Conservation (phyloP, 495 filamentous ascomycete genomes). For the Podospora appendiculata region DNA sequence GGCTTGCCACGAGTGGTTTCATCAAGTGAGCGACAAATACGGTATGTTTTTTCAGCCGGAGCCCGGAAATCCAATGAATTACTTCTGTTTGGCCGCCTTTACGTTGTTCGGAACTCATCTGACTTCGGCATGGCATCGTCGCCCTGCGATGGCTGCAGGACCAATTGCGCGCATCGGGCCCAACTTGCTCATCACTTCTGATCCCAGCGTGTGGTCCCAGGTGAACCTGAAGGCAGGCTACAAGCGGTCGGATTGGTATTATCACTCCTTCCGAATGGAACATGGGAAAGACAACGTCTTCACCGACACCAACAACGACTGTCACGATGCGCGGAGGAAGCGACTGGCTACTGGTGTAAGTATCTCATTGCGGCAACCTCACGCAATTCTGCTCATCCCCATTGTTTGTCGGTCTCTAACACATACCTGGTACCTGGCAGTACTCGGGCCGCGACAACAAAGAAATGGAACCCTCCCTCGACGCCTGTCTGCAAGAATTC, state of each 20-base stretch:
- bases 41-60: background rate
- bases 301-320: slow-evolving; percentile 20
- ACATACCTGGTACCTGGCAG: slow-evolving; percentile 6
- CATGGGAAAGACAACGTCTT: slow-evolving; percentile 27
- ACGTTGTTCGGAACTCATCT: slow-evolving; percentile 32
- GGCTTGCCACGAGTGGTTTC: slow-evolving; percentile 8
- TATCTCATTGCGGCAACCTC: too few species aligned
- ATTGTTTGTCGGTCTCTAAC: background rate
- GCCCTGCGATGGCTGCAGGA: slow-evolving; percentile 1
- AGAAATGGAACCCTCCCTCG: slow-evolving; percentile 17
- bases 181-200: slow-evolving; percentile 16
- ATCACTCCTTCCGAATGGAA: slow-evolving; percentile 18
- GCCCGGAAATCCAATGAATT: too few species aligned
- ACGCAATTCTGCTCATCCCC: too few species aligned
- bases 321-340: slow-evolving; percentile 25
- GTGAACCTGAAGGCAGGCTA: slow-evolving; percentile 15
- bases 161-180: slow-evolving; percentile 17
- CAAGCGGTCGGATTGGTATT: slow-evolving; percentile 21
- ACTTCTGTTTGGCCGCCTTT: slow-evolving; percentile 11
- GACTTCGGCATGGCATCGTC: slow-evolving; percentile 12
- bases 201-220: slow-evolving; percentile 4
- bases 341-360: slow-evolving; percentile 29
- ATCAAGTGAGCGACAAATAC: slow-evolving; percentile 5
- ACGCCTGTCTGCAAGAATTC: slow-evolving; percentile 21
- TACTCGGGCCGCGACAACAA: slow-evolving; percentile 37